Percentiles rank a stretch among this genome's conserved stretches.
Evolutionary conservation across 225 moss, liverwort and hornwort genomes (phyloP).

Genomic region (Physcomitrellopsis africana): DNA sequence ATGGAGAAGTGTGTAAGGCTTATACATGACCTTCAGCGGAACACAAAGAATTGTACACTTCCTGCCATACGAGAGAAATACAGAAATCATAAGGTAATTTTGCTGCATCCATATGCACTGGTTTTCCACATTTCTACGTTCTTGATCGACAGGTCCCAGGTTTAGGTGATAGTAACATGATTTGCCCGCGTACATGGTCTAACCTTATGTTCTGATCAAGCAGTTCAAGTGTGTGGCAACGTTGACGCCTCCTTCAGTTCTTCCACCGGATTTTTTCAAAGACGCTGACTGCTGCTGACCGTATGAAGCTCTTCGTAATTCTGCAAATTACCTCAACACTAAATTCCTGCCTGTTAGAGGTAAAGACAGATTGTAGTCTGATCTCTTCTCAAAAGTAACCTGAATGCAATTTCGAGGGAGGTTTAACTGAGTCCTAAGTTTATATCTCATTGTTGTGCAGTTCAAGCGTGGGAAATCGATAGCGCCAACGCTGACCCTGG

Average conservation of each 20-base stretch:
- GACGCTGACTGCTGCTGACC: conserved; percentile 20
- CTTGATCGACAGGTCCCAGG: too few species aligned
- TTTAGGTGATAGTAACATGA: too few species aligned
- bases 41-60: conserved; percentile 67
- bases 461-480: conserved; percentile 23
- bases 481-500: conserved; percentile 8
- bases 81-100: conserved; percentile 75
- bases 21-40: conserved; percentile 76
- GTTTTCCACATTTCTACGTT: too few species aligned
- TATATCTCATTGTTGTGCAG: conserved; percentile 26
- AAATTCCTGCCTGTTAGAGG: not conserved
- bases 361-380: not conserved
- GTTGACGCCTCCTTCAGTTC: conserved; percentile 28
- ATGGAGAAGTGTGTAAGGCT: conserved; percentile 72
- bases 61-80: conserved; percentile 94
- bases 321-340: not conserved
- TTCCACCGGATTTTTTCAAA: conserved; percentile 31
- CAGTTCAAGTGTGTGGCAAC: conserved; percentile 58
- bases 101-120: not conserved
- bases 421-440: conserved; percentile 11
- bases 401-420: not conserved
- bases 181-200: not conserved
- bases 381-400: not conserved
- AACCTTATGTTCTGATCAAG: conserved; percentile 24
- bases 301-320: too few species aligned